phyloP scores from a whole-genome alignment of 2,329 filamentous ascomycete genomes.

The Penicillium aurantiogriseum region DNA sequence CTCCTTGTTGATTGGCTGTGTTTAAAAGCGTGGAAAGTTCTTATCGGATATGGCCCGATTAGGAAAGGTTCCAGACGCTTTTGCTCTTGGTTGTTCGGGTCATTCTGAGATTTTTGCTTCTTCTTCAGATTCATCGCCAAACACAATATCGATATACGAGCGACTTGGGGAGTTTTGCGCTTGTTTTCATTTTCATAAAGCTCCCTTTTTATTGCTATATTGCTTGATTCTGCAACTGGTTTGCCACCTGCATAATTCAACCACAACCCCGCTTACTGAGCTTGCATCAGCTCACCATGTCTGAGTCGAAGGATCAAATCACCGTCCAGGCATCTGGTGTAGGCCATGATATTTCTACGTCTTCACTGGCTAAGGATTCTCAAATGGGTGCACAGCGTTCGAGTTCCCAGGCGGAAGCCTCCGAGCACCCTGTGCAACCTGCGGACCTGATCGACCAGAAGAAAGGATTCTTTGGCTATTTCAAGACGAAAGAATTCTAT shows the following conservation, averaged over 20 bases:
- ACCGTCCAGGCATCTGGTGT: conserved; percentile 23
- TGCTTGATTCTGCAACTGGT: conserved; percentile 7
- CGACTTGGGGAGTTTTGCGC: conserved; percentile 61
- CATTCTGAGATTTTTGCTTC: conserved; percentile 3
- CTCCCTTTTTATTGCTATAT: conserved; percentile 35
- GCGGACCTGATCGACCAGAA: conserved; percentile 45
- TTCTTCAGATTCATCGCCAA: conserved; percentile 2
- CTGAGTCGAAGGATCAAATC: conserved; percentile 27
- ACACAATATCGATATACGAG: conserved; percentile 38
- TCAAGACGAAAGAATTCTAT: conserved; percentile 85
- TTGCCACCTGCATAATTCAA: conserved; percentile 3
- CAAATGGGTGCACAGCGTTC: conserved; percentile 14
- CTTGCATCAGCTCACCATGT: conserved; percentile 21
- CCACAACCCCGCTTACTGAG: conserved; percentile 16
- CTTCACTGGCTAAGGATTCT: conserved; percentile 21
- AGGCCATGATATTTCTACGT: conserved; percentile 7
- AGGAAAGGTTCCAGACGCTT: conserved; percentile 23
- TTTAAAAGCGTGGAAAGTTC: conserved; percentile 1
- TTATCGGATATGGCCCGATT: conserved; percentile 17
- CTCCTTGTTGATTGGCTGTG: background rate
- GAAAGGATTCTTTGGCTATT: conserved; percentile 63
- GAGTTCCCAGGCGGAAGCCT: conserved; percentile 14
- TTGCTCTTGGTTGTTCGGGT: background rate
- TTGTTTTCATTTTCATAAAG: conserved; percentile 49
- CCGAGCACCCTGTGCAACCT: conserved; percentile 16